A percentile compares a stretch with the other conserved stretches of the same genome.
phyloP scores from a whole-genome alignment of 139 green algal species.

The Micractinium sp. region DNA sequence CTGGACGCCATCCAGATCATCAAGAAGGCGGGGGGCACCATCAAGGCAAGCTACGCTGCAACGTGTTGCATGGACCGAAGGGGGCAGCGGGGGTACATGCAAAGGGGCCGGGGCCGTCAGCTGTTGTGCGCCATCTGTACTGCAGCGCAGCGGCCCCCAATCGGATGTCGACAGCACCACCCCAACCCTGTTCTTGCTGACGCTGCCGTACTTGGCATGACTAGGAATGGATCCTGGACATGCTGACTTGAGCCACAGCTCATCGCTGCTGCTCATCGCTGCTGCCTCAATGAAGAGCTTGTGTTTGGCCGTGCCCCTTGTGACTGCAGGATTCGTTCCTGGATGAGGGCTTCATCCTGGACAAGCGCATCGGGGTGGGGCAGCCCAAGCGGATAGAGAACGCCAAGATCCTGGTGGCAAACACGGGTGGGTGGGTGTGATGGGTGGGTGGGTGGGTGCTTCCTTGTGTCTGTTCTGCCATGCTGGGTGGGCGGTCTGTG shows the following conservation, averaged over 20 bases:
- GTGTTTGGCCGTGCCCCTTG: not conserved
- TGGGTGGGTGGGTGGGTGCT: not conserved
- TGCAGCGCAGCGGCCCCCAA: no score
- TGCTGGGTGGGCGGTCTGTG: no score
- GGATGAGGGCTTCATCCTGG: conserved; percentile 99
- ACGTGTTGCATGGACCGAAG: not conserved
- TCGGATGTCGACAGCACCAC: no score
- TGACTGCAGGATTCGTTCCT: conserved; percentile 89
- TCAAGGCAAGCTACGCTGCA: conserved; percentile 54
- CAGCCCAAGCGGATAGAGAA: conserved; percentile 96
- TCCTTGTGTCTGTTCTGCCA: no score
- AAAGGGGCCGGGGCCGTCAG: no score
- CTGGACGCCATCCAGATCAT: conserved; percentile 99
- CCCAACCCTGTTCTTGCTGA: no score
- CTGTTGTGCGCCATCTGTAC: no score
- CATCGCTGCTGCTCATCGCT: not conserved
- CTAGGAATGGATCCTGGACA: not conserved
- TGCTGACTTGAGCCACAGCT: not conserved
- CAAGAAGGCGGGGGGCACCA: conserved; percentile 95
- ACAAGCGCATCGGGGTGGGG: conserved; percentile 98
- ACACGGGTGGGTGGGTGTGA: conserved; percentile 68
- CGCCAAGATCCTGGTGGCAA: conserved; percentile 97
- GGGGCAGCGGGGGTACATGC: no score
- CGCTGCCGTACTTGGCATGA: no score
- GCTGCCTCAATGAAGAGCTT: not conserved